Evolutionary conservation across 2,329 filamentous ascomycete genomes (phyloP).

Genomic region (Pseudocercospora macadamiae): DNA sequence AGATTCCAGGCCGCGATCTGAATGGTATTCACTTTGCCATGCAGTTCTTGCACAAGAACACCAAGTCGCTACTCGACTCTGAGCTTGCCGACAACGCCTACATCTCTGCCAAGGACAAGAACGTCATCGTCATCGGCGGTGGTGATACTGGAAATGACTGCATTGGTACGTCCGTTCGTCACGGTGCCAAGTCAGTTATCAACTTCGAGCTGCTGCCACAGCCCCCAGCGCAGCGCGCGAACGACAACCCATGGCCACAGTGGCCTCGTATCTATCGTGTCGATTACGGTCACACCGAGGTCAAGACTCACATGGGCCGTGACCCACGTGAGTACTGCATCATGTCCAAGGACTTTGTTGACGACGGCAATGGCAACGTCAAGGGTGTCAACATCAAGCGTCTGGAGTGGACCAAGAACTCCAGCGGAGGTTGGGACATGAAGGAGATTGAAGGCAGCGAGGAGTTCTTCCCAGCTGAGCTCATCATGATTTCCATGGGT

Average conservation of each 20-base stretch:
- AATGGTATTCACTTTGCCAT: constrained; percentile 94
- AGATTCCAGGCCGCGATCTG: constrained; percentile 84
- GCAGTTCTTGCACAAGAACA: constrained; percentile 97
- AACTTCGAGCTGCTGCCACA: constrained; percentile 97
- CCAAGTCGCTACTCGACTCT: constrained; percentile 94
- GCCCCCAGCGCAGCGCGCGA: constrained; percentile 84
- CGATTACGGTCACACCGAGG: constrained; percentile 96
- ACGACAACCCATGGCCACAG: constrained; percentile 97
- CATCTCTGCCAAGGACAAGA: constrained; percentile 92
- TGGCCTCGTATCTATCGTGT: constrained; percentile 98
- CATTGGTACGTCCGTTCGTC: constrained; percentile 93
- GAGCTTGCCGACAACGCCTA: constrained; percentile 81
- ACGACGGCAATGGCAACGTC: constrained; percentile 82
- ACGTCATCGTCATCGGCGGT: constrained; percentile 95
- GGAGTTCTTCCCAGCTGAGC: constrained; percentile 94
- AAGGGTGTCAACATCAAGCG: constrained; percentile 96
- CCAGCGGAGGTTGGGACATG: constrained; percentile 95
- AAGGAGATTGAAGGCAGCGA: constrained; percentile 92
- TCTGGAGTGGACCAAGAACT: constrained; percentile 92
- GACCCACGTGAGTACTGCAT: constrained; percentile 97
- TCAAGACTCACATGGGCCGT: constrained; percentile 93
- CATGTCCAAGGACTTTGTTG: constrained; percentile 96
- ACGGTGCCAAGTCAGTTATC: constrained; percentile 91
- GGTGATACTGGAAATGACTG: constrained; percentile 98
- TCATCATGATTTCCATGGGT: constrained; percentile 94